Evolutionary conservation across 1,284 basidiomycete genomes (phyloP).

Genomic region (Vanrija humicola): DNA sequence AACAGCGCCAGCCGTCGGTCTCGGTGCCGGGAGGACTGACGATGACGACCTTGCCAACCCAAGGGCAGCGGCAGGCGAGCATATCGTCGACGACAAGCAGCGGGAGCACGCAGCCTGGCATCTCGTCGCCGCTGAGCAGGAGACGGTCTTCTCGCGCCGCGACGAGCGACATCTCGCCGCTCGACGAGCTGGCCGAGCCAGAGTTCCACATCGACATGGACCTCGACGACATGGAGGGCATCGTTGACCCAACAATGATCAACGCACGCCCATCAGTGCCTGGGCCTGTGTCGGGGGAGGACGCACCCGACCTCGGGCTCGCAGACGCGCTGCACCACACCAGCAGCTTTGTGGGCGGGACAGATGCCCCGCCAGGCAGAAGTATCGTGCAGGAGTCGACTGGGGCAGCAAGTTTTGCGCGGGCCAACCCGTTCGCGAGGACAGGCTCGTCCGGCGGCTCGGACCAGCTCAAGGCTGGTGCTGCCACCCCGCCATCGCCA

Average conservation of each 20-base stretch:
- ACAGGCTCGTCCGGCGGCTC: conserved; percentile 2
- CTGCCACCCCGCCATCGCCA: conserved; percentile 33
- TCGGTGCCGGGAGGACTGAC: too few species aligned
- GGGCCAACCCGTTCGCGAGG: conserved; percentile 9
- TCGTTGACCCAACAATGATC: conserved; percentile 59
- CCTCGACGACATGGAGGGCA: conserved; percentile 75
- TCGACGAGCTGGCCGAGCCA: conserved; percentile 28
- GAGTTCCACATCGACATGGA: conserved; percentile 67
- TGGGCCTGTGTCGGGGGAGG: not conserved
- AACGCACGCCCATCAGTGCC: conserved; percentile 12
- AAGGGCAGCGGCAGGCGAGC: conserved; percentile 5
- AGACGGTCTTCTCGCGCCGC: not conserved
- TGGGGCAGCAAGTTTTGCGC: conserved; percentile 1
- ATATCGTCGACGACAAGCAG: conserved; percentile 11
- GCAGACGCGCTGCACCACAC: conserved; percentile 30
- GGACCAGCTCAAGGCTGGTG: conserved; percentile 7
- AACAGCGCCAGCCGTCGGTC: too few species aligned
- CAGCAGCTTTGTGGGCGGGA: conserved; percentile 18
- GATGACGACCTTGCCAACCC: too few species aligned
- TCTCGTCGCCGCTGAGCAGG: too few species aligned
- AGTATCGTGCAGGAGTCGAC: not conserved
- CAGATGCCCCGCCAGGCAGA: not conserved
- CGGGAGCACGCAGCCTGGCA: too few species aligned
- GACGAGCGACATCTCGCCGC: conserved; percentile 24
- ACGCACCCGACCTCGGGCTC: conserved; percentile 15